These are phyloP conservation scores for Citrullus amarus DNA, from an alignment of 306 rosid genomes.

Conservation along the genomic window DNA sequence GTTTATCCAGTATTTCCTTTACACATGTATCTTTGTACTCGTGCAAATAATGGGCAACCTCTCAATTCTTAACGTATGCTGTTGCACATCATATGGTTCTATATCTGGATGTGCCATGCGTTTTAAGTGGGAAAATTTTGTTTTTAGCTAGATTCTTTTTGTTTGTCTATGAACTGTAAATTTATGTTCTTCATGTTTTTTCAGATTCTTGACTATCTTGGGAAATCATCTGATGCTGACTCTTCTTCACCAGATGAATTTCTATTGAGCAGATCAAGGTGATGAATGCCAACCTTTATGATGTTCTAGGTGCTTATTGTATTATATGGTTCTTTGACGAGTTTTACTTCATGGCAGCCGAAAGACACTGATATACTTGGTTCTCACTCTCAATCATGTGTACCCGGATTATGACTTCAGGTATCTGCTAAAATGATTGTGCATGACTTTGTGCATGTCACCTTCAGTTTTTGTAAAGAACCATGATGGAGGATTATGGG, in stretches of 20 bases:
- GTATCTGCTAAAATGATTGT: slow-evolving; percentile 33
- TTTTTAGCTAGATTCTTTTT: background rate
- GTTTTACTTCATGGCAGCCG: slow-evolving; percentile 54
- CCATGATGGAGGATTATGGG: slow-evolving; percentile 78
- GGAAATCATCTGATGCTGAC: slow-evolving; percentile 68
- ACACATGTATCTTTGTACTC: background rate
- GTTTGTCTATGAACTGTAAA: background rate
- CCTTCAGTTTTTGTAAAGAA: background rate
- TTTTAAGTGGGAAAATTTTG: background rate
- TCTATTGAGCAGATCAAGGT: slow-evolving; percentile 68
- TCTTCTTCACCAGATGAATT: slow-evolving; percentile 58
- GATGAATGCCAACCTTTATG: slow-evolving; percentile 14
- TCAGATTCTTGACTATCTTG: slow-evolving; percentile 79
- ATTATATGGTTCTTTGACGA: slow-evolving; percentile 16
- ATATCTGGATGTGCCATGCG: background rate
- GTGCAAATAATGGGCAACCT: background rate
- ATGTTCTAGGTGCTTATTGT: slow-evolving; percentile 19
- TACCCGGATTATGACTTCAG: slow-evolving; percentile 98
- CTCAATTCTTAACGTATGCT: background rate
- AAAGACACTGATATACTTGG: slow-evolving; percentile 83
- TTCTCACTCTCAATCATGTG: slow-evolving; percentile 83
- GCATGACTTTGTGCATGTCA: slow-evolving; percentile 16
- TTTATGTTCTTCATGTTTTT: slow-evolving; percentile 3
- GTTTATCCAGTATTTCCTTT: background rate
- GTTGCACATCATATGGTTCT: background rate